phyloP scores from a whole-genome alignment of 176 grass and related monocot species.

The Chrysopogon serrulatus region DNA sequence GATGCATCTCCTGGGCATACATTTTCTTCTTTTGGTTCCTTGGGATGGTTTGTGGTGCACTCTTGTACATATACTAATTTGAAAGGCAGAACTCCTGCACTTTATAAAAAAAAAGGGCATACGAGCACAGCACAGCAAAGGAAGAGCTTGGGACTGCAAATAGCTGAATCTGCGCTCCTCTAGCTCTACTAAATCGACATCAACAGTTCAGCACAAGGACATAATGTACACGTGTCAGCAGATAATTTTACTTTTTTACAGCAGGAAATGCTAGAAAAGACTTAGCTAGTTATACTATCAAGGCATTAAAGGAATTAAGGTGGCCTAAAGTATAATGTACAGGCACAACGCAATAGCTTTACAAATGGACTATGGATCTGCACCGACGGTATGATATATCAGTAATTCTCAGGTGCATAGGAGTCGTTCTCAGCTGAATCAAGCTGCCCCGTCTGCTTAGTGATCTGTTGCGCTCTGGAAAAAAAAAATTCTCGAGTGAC shows the following conservation, averaged over 20 bases:
- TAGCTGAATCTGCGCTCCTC: not conserved
- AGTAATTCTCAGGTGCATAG: conserved; percentile 28
- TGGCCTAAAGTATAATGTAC: conserved; percentile 18
- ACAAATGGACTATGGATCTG: not conserved
- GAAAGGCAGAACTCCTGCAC: too few species aligned
- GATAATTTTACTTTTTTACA: not conserved
- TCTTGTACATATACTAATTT: too few species aligned
- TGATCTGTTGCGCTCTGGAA: conserved; percentile 42
- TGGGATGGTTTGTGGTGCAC: too few species aligned
- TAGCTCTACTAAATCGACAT: not conserved
- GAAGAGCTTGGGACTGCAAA: not conserved
- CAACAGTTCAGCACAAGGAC: not conserved
- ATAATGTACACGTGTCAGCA: not conserved
- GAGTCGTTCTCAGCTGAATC: conserved; percentile 28
- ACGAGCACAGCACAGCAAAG: not conserved
- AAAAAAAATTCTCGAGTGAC: conserved; percentile 57
- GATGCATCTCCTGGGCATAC: not conserved
- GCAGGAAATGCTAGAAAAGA: not conserved
- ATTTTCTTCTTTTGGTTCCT: too few species aligned
- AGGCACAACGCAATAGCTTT: not conserved
- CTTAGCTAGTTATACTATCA: not conserved
- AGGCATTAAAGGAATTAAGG: not conserved
- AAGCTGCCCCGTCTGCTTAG: conserved; percentile 35
- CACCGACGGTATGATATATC: not conserved
- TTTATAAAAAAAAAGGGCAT: not conserved